Evolutionary conservation across 2,329 filamentous ascomycete genomes (phyloP).

Genomic region (Cordyceps cicadae): DNA sequence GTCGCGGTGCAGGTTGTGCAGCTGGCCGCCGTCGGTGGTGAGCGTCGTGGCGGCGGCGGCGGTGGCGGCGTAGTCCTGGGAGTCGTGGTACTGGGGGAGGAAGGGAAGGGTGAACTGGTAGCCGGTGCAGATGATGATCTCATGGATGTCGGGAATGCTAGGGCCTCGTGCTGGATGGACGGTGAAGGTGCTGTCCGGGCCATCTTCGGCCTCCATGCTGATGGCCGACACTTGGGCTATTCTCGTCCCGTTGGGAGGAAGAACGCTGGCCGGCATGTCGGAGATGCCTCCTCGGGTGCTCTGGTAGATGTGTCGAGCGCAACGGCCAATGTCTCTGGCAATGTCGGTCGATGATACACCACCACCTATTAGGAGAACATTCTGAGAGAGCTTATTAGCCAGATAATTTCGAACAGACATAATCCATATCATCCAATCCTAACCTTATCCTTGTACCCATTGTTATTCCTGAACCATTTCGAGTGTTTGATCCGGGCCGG

Average conservation of each 20-base stretch:
- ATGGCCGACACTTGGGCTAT: conserved; percentile 44
- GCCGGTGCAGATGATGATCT: not conserved
- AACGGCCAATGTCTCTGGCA: conserved; percentile 28
- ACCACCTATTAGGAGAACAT: conserved; percentile 46
- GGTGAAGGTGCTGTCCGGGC: not conserved
- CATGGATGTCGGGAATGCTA: conserved; percentile 38
- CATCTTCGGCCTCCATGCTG: not conserved
- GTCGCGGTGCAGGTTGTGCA: conserved; percentile 62
- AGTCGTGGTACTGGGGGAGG: conserved; percentile 39
- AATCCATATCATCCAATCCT: not conserved
- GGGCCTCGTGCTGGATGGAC: not conserved
- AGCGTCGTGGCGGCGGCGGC: conserved; percentile 45
- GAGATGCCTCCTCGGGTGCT: conserved; percentile 51
- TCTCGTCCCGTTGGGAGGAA: conserved; percentile 45
- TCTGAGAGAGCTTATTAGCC: conserved; percentile 30
- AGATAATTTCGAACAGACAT: not conserved
- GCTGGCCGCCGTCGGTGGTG: conserved; percentile 55
- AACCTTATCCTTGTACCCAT: conserved; percentile 34
- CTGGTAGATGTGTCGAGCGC: conserved; percentile 32
- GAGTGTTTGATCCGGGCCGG: not conserved
- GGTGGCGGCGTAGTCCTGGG: conserved; percentile 29
- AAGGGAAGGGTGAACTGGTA: conserved; percentile 55
- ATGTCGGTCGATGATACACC: conserved; percentile 36
- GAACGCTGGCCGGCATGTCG: conserved; percentile 45
- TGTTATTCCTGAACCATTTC: conserved; percentile 28